These are phyloP conservation scores for Baeospora myosura DNA, from an alignment of 1,284 basidiomycete species.

Conservation along the genomic window DNA sequence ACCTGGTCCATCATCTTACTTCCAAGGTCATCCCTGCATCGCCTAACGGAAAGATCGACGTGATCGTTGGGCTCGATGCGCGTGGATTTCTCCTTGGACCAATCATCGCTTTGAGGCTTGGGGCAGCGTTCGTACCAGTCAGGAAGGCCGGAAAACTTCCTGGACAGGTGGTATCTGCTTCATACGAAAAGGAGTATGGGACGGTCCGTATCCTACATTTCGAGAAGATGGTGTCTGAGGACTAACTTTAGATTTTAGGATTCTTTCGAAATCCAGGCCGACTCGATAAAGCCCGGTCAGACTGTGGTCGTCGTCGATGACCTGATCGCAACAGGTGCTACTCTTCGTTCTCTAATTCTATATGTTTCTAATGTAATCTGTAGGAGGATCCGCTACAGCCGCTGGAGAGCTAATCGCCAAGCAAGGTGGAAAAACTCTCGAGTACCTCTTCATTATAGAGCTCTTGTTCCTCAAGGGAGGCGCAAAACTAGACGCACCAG, in stretches of 20 bases:
- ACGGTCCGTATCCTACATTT: constrained; percentile 37
- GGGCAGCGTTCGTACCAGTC: constrained; percentile 94
- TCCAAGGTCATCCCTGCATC: constrained; percentile 63
- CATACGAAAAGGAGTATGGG: constrained; percentile 95
- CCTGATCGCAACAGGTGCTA: constrained; percentile 87
- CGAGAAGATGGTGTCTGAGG: neutral
- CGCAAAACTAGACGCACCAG: constrained; percentile 77
- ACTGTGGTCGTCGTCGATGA: constrained; percentile 91
- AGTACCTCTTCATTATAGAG: constrained; percentile 94
- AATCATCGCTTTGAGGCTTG: constrained; percentile 83
- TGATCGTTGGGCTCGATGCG: constrained; percentile 93
- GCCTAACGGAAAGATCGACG: constrained; percentile 75
- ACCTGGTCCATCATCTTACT: constrained; percentile 83
- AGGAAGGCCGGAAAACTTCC: constrained; percentile 94
- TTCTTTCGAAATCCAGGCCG: constrained; percentile 90
- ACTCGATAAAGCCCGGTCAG: constrained; percentile 78
- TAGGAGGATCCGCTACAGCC: constrained; percentile 90
- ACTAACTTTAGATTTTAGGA: constrained; percentile 48
- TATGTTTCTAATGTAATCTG: neutral
- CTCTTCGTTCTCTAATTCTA: neutral
- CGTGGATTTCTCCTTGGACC: constrained; percentile 96
- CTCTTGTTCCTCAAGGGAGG: constrained; percentile 78
- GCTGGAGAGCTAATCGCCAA: constrained; percentile 87
- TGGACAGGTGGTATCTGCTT: constrained; percentile 70
- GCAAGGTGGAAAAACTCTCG: constrained; percentile 77